Evolutionary conservation across 169 alveolate species (phyloP), one percentile per base, ranked within the genome.

Genomic region (Cryptosporidium viatorum): DNA sequence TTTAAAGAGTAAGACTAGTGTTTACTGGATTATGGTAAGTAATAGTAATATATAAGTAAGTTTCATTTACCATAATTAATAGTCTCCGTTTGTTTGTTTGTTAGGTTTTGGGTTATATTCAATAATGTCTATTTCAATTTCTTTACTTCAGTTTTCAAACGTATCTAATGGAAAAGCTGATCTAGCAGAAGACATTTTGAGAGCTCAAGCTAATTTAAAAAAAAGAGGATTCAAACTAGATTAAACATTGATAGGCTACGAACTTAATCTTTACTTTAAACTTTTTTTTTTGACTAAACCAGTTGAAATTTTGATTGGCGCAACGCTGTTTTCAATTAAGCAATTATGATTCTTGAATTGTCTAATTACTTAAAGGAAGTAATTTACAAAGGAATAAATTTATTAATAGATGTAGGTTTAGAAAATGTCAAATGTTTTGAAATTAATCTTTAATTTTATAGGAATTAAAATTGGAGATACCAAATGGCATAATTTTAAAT

Each of bases 21-120:
- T 55, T 37, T 73, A 31, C 58, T 73, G 86, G 86, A 26, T 73
- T 18, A 21, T 58, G 86, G 86, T 73, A 73, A 73, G 86, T 73
- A 35, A 0, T n/a, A 16, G 16, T 12, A 16, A 33, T 58, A 23
- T 10, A 21, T 14, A 5, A 9, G 31, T 48, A 58, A 73, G 55
- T 12, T 3, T 51, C 31, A n/a, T 55, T 10, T 21, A 55, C 18
- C 3, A 26, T 21, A 7, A 8, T 35, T 52, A 23, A 51, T 35
- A 73, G 86, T 55, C 55, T 33, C 86, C 86, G 33, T 43, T 73
- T 9, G 29, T 73, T 33, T 73, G 69, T 55, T 23, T 73, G 7
- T 21, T 59, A 18, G 35, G 70, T 16, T 62, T 73, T 37, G 70
- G 86, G 43, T 31, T 73, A 10, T 73, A 73, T n/a, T 73, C 86